These are phyloP conservation scores for Euclidium syriacum DNA, from an alignment of 345 rosid species.

Conservation along the genomic window DNA sequence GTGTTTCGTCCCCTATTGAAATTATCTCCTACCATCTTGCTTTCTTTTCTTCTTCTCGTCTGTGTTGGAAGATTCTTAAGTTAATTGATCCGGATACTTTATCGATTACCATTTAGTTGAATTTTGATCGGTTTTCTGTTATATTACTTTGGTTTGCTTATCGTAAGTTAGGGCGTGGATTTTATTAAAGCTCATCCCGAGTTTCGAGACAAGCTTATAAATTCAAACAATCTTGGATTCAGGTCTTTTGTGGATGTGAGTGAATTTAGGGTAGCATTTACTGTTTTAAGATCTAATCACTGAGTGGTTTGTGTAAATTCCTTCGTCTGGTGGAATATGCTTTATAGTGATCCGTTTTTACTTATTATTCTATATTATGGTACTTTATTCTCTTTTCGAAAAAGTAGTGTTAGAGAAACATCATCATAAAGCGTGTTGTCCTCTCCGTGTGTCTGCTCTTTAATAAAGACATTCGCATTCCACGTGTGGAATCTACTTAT, in stretches of 20 bases:
- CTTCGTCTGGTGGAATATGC: conserved; percentile 6
- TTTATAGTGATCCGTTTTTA: background rate
- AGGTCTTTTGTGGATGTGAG: background rate
- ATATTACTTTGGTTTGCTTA: background rate
- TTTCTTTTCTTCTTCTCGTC: background rate
- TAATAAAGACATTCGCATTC: background rate
- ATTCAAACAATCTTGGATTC: background rate
- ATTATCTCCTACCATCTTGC: conserved; percentile 2
- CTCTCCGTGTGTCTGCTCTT: background rate
- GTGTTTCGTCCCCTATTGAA: conserved; percentile 10
- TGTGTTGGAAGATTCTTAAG: conserved; percentile 9
- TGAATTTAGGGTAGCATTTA: too few species aligned
- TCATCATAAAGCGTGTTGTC: conserved; percentile 2
- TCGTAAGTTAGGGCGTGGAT: background rate
- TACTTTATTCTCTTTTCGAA: background rate
- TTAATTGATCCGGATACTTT: conserved; percentile 13
- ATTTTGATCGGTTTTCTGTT: conserved; percentile 12
- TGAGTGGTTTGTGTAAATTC: background rate
- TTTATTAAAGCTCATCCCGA: background rate
- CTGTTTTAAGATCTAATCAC: too few species aligned
- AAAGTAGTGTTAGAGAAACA: background rate
- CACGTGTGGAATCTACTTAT: background rate
- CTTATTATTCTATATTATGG: background rate
- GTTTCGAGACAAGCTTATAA: background rate
- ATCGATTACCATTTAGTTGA: conserved; percentile 3